phyloP scores from a whole-genome alignment of 2,329 filamentous ascomycete genomes.

The Hymenoscyphus linearis region DNA sequence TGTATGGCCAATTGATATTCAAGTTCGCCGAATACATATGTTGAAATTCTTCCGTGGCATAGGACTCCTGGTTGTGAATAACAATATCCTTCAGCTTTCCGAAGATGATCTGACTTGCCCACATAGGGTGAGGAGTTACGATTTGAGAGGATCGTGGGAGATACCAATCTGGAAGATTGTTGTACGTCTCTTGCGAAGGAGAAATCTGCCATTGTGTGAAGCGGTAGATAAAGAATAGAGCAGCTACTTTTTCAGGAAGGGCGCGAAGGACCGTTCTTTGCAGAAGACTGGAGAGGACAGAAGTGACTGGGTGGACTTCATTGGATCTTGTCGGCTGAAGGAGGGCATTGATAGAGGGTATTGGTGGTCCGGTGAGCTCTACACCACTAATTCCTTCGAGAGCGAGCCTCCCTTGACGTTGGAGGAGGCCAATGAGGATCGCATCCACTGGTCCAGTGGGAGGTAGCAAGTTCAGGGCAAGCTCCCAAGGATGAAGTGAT shows the following conservation, averaged over 20 bases:
- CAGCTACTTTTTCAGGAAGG: constrained; percentile 20
- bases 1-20: constrained; percentile 34
- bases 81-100: constrained; percentile 33
- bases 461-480: constrained; percentile 31
- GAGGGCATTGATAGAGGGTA: constrained; percentile 33
- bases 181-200: constrained; percentile 18
- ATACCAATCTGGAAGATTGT: constrained; percentile 23
- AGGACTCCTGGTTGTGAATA: constrained; percentile 34
- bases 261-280: constrained; percentile 12
- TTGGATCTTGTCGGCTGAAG: constrained; percentile 28
- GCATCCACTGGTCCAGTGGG: constrained; percentile 33
- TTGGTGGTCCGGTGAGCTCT: constrained; percentile 32
- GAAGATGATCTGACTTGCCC: constrained; percentile 34
- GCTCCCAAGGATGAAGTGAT: constrained; percentile 28
- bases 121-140: constrained; percentile 33
- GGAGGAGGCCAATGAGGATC: constrained; percentile 34
- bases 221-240: constrained; percentile 20
- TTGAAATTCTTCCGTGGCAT: constrained; percentile 36
- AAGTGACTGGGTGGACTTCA: constrained; percentile 25
- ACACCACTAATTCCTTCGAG: constrained; percentile 24
- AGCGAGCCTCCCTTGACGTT: constrained; percentile 34
- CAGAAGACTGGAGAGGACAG: constrained; percentile 30
- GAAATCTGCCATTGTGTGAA: constrained; percentile 26
- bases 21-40: constrained; percentile 33
- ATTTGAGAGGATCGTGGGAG: constrained; percentile 23